Evolutionary conservation across 768 basidiomycete genomes (phyloP).

Genomic region (Solioccasus polychromus): DNA sequence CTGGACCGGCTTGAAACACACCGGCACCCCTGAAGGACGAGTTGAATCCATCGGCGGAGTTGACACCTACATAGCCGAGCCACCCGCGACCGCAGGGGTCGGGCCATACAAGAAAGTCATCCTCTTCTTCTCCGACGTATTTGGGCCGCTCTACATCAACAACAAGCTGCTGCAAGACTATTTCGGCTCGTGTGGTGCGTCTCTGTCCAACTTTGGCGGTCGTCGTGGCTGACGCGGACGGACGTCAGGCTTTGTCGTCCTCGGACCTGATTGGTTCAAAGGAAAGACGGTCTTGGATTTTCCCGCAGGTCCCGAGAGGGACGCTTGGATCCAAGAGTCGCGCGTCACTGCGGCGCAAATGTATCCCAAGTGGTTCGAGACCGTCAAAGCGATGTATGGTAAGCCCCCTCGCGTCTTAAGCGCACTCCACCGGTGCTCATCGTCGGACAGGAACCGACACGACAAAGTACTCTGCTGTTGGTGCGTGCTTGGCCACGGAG

Average conservation of each 20-base stretch:
- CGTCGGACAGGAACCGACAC: constrained; percentile 18
- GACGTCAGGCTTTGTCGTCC: constrained; percentile 49
- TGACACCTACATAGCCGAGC: constrained; percentile 54
- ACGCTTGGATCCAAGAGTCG: constrained; percentile 37
- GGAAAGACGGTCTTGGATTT: constrained; percentile 49
- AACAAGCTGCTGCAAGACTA: constrained; percentile 61
- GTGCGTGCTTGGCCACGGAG: constrained; percentile 24
- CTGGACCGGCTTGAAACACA: constrained; percentile 48
- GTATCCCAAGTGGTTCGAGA: constrained; percentile 52
- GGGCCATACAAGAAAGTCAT: constrained; percentile 41
- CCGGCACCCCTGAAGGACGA: constrained; percentile 42
- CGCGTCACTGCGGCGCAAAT: constrained; percentile 37
- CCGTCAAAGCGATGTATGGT: constrained; percentile 50
- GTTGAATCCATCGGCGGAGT: constrained; percentile 38
- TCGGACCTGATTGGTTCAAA: constrained; percentile 64
- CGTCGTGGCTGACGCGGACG: not conserved
- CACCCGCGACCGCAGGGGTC: constrained; percentile 21
- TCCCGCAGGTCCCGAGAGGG: constrained; percentile 29
- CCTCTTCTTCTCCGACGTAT: constrained; percentile 59
- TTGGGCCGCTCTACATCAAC: constrained; percentile 57
- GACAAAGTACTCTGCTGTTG: constrained; percentile 44
- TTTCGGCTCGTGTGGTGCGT: constrained; percentile 54
- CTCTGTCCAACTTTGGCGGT: not conserved
- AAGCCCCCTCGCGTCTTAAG: not conserved
- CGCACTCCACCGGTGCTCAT: constrained; percentile 9